These are phyloP conservation scores for Myxozyma vanderwaltii DNA, from an alignment of 805 yeast genomes.

Conservation along the genomic window DNA sequence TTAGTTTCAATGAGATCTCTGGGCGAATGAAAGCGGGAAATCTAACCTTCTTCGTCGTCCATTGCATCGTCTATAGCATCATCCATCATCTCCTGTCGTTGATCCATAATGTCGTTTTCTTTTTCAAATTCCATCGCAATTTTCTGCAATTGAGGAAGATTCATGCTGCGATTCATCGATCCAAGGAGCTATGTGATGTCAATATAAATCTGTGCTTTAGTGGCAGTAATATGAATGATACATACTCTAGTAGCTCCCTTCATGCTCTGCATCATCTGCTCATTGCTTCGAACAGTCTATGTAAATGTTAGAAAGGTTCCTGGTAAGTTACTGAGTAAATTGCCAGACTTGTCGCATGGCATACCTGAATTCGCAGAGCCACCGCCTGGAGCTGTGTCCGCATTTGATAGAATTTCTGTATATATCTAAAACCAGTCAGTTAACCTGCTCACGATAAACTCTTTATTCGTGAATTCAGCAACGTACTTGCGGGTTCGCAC, in stretches of 20 bases:
- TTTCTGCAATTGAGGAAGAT: slow-evolving; percentile 80
- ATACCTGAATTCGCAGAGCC: slow-evolving; percentile 73
- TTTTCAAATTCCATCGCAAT: slow-evolving; percentile 95
- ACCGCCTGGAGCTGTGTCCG: slow-evolving; percentile 95
- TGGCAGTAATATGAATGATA: not conserved
- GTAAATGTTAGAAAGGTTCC: not conserved
- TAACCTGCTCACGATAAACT: not conserved
- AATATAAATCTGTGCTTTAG: not conserved
- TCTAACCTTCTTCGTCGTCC: slow-evolving; percentile 75
- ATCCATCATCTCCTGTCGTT: slow-evolving; percentile 98
- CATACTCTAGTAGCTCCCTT: slow-evolving; percentile 75
- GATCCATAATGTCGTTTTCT: slow-evolving; percentile 96
- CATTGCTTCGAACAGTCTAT: slow-evolving; percentile 80
- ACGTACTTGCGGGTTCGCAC: slow-evolving; percentile 71
- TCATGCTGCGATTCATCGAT: slow-evolving; percentile 88
- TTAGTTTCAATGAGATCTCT: too few relatives aligned
- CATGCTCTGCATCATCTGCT: slow-evolving; percentile 95
- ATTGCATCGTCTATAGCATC: slow-evolving; percentile 96
- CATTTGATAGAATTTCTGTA: slow-evolving; percentile 88
- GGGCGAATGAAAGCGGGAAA: not conserved
- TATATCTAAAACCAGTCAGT: slow-evolving; percentile 44
- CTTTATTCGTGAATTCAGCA: not conserved
- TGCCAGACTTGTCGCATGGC: not conserved
- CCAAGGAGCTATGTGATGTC: slow-evolving; percentile 52
- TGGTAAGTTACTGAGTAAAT: not conserved